Evolutionary conservation across 2,329 filamentous ascomycete genomes (phyloP), one percentile per base, ranked within the genome.

Genomic region (Alternaria brassicae): DNA sequence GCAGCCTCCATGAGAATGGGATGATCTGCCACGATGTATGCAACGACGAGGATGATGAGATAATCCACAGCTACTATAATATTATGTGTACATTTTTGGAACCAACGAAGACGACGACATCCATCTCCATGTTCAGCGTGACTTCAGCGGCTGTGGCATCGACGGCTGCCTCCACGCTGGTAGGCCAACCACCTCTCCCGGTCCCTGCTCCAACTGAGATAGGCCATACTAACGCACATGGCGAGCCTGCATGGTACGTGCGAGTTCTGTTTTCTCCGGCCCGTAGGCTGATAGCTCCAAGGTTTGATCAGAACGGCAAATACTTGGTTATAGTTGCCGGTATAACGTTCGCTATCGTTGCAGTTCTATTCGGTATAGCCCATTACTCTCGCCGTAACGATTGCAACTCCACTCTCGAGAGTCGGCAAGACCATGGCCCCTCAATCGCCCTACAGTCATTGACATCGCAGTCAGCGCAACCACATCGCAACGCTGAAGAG

Each of bases 321-420:
- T 96, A 91, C 91, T 86, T 96, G 44, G 83, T 94, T 62, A 92
- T 95, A 84, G 83, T 95, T 53, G 88, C 92, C 65, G 81, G 94
- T 62, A 83, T 96, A 27, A 84, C 89, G 41, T 81, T 94, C 60
- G 89, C 82, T 53, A 90, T 96, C 61, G 79, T 84, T 13, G 82
- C 82, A 49, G 36, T 60, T 13, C 17, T 60, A 5, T 5, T 37
- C 10, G 17, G 13, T 3, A 23, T 37, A 13, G 6, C 19, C 17
- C 17, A 13, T 25, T 15, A 15, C 41, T 30, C 17, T 17, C 53
- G 48, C 39, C 52, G 40, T 40, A 36, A n/a, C 7, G 27, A 17
- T 3, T 21, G 40, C 6, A 55, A 42, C 9, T 15, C 7, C 8
- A 27, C 34, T 13, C 44, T 40, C 5, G 57, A 51, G 21, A 45